Base-by-base conservation (phyloP, 2,329 filamentous ascomycete genomes). In the Beauveria medogensis region DNA sequence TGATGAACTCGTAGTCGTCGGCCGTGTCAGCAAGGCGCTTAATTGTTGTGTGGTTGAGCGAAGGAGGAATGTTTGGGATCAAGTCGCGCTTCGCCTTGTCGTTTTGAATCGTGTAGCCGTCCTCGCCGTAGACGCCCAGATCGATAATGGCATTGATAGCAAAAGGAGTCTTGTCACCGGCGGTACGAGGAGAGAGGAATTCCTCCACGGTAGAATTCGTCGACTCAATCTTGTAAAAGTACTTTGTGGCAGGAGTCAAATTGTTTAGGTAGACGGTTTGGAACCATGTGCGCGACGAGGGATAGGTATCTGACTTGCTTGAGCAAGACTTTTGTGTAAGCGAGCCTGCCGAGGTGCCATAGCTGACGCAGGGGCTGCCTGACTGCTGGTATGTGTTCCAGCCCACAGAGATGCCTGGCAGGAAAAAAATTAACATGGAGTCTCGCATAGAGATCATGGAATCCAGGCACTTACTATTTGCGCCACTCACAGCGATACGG, bases 161-260 rank as follows among this genome's bases (percentile, higher is more conserved):
- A 68, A 84, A 86, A 0, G 82, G 73, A 0, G 78, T 81, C 56
- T 71, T 76, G 70, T 86, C 82, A 18, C 83, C 83, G 0, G 82
- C 73, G 3, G 71, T 62, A 1, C 63, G 22, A 9, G 59, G 41
- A 34, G 40, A 14, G 3, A 81, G 66, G 69, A 86, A 85, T 44
- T 80, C 75, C 40, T 78, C 75, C 9, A 81, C 72, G 4, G 76
- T 81, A 0, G 82, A 82, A 70, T 85, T 85, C 30, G 75, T 78
- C 2, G 81, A 83, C 9, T 73, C 74, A 54, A 85, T 83, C 71
- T 82, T 77, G 73, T 86, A 86, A 73, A 82, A 85, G 69, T 86
- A 86, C 0, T 76, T 82, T 1, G 81, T 83, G 1, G 78, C 81
- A 0, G 83, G 77, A 72, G 69, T 70, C 22, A 86, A 69, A 7